These are phyloP conservation scores for Chloropicon primus DNA, from an alignment of 139 green algal species.

Conservation along the genomic window DNA sequence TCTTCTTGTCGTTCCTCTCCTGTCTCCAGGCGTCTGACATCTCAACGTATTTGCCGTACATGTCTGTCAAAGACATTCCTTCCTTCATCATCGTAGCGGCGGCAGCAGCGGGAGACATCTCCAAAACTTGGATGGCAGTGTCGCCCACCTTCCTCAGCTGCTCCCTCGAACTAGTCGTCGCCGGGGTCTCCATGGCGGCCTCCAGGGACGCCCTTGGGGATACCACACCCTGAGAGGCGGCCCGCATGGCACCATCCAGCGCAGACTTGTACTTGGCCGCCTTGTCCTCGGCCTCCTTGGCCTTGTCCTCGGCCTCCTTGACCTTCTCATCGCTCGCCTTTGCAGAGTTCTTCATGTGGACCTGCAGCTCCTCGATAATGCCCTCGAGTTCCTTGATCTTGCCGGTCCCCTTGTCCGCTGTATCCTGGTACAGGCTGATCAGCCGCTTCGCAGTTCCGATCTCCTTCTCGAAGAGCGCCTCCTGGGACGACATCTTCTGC, in stretches of 20 bases:
- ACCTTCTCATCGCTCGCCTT: slow-evolving; percentile 8
- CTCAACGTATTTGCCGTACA: slow-evolving; percentile 33
- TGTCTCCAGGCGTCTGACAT: slow-evolving; percentile 11
- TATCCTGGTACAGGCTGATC: slow-evolving; percentile 26
- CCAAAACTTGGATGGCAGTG: not conserved
- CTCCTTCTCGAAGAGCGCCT: slow-evolving; percentile 26
- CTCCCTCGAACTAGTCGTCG: not conserved
- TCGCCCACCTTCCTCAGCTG: not conserved
- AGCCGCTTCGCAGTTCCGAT: slow-evolving; percentile 29
- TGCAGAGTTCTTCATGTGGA: not conserved
- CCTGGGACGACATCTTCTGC: slow-evolving; percentile 13
- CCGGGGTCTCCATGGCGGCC: not conserved
- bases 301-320: not conserved
- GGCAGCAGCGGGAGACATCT: not conserved
- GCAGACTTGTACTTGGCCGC: not conserved
- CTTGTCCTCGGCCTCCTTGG: not conserved
- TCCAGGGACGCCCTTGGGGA: not conserved
- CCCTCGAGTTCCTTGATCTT: slow-evolving; percentile 34
- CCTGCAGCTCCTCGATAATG: slow-evolving; percentile 29
- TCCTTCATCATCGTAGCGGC: not conserved
- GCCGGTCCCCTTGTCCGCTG: slow-evolving; percentile 19
- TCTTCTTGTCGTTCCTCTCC: slow-evolving; percentile 7
- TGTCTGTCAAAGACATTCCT: slow-evolving; percentile 3
- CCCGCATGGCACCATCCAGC: not conserved
- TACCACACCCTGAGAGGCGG: not conserved